Percentiles rank a stretch among this genome's conserved stretches.
phyloP scores from a whole-genome alignment of 331 rosid genomes.

The Saraca asoca region DNA sequence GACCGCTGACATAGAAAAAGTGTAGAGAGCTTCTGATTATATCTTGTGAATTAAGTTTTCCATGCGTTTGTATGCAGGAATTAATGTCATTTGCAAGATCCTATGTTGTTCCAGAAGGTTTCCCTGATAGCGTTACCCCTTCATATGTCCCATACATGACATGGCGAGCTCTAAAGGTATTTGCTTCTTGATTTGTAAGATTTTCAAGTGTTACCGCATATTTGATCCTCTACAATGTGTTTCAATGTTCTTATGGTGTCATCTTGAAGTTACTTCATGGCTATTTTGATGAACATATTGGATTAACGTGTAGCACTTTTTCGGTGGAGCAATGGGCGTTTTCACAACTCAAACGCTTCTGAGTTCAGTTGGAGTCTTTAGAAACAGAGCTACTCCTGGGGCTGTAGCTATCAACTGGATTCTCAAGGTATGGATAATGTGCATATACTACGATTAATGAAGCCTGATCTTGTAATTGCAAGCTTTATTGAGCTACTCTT shows the following conservation, averaged over 20 bases:
- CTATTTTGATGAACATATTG: background rate
- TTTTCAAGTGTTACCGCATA: background rate
- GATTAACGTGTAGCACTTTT: slow-evolving; percentile 65
- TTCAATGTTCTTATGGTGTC: background rate
- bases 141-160: slow-evolving; percentile 96
- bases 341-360: slow-evolving; percentile 94
- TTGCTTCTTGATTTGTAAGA: background rate
- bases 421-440: slow-evolving; percentile 65
- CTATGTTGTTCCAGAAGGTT: slow-evolving; percentile 89
- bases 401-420: slow-evolving; percentile 99
- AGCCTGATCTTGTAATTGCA: background rate
- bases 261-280: background rate
- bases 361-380: slow-evolving; percentile 85
- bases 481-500: background rate
- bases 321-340: slow-evolving; percentile 99
- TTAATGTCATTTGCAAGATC: slow-evolving; percentile 67
- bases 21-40: background rate
- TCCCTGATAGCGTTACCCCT: slow-evolving; percentile 79
- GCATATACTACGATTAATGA: background rate
- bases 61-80: slow-evolving; percentile 33
- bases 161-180: slow-evolving; percentile 97
- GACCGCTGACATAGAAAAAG: background rate
- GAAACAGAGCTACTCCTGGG: slow-evolving; percentile 69
- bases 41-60: background rate
- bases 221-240: background rate